Base-by-base conservation (phyloP, 73 alveolate species). In the Paramecium sonneborni region DNA sequence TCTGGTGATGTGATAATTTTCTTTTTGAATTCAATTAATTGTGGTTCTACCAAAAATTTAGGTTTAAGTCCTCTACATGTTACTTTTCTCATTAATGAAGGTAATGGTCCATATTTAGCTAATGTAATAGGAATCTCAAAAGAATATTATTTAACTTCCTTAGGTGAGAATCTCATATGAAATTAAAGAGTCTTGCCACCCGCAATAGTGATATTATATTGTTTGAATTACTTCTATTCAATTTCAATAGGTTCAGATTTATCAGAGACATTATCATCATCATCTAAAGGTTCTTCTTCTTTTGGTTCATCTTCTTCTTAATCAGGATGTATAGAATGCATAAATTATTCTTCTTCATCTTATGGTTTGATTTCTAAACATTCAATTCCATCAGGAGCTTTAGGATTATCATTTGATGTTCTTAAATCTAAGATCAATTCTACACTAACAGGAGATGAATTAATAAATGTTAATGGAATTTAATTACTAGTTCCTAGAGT, bases 1-100 rank as follows among this genome's bases (percentile, higher is more conserved):
- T 97, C 98, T 11, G 97, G 97, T 46, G 96, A 94, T 20, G 98
- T 96, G 18, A 97, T 96, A 9, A 95, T 96, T 79, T 96, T 97
- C 88, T 96, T 96, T 38, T 93, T 95, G 76, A 97, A 97, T 89
- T 96, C 96, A 23, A 96, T 92, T 6, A 76, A 92, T 44, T 96
- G 72, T 5, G 98, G 98, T 38, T 95, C 98, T 68, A 97, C 92
- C 37, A 97, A 67, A 92, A 97, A 97, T 86, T 96, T 93, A 28
- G 99, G 99, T 92, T 97, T 96, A 8, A 98, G 95, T 70, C 99
- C 99, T 76, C 96, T 97, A 37, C 99, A 99, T 14, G 90, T 69
- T 2, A 88, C 79, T n/a, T 52, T 69, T 24, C 94, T 88, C 56
- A 38, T 46, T 20, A 88, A 48, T 30, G 94, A 70, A 26, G 94